phyloP scores from a whole-genome alignment of 1,139 yeast genomes.

The Suhomyces coccinellae region DNA sequence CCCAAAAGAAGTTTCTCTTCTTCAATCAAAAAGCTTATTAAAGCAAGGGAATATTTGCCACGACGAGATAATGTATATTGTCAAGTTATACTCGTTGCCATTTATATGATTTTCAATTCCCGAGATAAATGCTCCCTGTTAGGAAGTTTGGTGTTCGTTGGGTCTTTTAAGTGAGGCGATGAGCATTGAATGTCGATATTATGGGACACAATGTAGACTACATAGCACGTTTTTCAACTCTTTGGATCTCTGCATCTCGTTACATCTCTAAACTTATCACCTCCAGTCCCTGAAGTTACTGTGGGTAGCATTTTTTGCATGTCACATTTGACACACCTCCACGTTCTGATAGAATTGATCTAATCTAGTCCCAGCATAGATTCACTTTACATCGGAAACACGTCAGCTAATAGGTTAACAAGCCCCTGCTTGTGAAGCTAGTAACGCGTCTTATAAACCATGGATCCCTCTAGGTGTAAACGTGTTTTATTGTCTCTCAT shows the following conservation, averaged over 20 bases:
- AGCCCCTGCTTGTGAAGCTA: no score
- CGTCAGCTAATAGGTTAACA: no score
- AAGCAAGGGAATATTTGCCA: constrained; percentile 65
- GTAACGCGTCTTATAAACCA: no score
- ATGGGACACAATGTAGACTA: constrained; percentile 48
- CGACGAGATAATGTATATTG: constrained; percentile 63
- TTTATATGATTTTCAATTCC: constrained; percentile 44
- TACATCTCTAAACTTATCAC: not conserved
- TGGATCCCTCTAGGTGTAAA: no score
- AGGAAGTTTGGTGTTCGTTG: constrained; percentile 61
- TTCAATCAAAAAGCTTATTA: constrained; percentile 56
- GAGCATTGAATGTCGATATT: constrained; percentile 61
- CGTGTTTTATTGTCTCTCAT: no score
- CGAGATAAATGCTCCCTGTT: constrained; percentile 53
- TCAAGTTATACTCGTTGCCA: constrained; percentile 71
- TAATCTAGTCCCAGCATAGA: no score
- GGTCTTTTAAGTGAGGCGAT: constrained; percentile 52
- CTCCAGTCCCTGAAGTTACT: no score
- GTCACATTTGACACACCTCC: not conserved
- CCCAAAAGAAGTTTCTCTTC: constrained; percentile 25
- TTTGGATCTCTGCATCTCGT: not conserved
- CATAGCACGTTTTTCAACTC: not conserved
- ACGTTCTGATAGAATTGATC: no score
- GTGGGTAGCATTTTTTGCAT: not conserved
- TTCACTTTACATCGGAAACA: no score